Evolutionary conservation across 805 yeast genomes (phyloP), one percentile per base, ranked within the genome.

Genomic region (Metschnikowia chrysomelidarum): DNA sequence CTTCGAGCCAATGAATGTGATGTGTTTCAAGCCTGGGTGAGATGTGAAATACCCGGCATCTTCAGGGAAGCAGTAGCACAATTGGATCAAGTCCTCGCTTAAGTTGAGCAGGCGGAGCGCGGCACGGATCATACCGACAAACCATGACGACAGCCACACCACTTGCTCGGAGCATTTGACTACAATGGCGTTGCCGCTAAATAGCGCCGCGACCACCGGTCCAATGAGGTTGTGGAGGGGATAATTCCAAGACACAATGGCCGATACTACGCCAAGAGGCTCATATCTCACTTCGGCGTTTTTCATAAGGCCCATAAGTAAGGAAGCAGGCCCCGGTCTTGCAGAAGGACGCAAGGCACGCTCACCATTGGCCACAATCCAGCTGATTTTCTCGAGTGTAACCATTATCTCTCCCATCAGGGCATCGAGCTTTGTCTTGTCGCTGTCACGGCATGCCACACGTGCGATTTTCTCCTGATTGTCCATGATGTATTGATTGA

Each of bases 101-200:
- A 78, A 76, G 10, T 84, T 88, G 53, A 93, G 82, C 41, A 77
- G 76, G 36, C 73, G 73, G 38, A 93, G 69, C 4, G 91, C 87
- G 8, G 78, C 68, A 51, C 76, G 82, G 7, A 87, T 82, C 53
- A 93, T 66, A 23, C 76, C 72, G 27, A 84, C 70, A 52, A 82
- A 93, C 67, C 82, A 83, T 42, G 73, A 76, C 5, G 96, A 85
- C 8, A 96, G 85, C 98, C 98, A 93, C 25, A 87, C 82, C 2
- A 93, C 98, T 52, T 87, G 85, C 61, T 93, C 99, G 8, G 96
- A 87, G 64, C 98, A 91, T 58, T 93, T 93, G 35, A 93, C 79
- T 7, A 93, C 82, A 28, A 88, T 80, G 5, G 89, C 88, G 54
- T 93, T 91, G 4, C 98, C 99, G 4, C 96, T 78, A 55, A 89